phyloP scores from a whole-genome alignment of 441 rosid genomes.

The Manihot esculenta region DNA sequence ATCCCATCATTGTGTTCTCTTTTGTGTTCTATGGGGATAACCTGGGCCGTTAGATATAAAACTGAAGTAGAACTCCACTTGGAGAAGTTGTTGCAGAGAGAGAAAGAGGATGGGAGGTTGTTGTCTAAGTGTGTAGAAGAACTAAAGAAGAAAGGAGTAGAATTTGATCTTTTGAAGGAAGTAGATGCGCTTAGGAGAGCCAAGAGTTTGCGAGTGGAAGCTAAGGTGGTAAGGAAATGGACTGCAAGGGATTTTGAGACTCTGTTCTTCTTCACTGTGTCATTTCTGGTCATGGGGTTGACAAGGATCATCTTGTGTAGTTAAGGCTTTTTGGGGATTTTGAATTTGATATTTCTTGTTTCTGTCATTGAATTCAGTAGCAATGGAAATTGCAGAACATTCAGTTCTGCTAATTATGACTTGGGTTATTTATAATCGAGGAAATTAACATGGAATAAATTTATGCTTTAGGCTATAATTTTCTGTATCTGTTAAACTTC shows the following conservation, averaged over 20 bases:
- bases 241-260: conserved; percentile 72
- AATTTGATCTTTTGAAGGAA: conserved; percentile 86
- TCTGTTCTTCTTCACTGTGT: conserved; percentile 65
- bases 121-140: conserved; percentile 82
- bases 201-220: conserved; percentile 76
- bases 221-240: conserved; percentile 70
- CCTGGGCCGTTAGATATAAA: conserved; percentile 86
- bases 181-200: conserved; percentile 92
- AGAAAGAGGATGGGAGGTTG: conserved; percentile 83
- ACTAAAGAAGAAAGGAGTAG: conserved; percentile 84
- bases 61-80: conserved; percentile 71
- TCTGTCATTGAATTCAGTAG: conserved; percentile 10
- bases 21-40: conserved; percentile 63
- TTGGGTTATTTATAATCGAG: not conserved
- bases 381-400: conserved; percentile 31
- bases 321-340: conserved; percentile 17
- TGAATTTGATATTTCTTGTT: conserved; percentile 9
- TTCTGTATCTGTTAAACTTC: no score
- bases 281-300: conserved; percentile 70
- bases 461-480: no score
- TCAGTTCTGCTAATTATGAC: conserved; percentile 35
- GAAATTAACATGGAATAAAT: no score
- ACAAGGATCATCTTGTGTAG: conserved; percentile 69
- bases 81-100: conserved; percentile 78
- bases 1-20: conserved; percentile 71